Evolutionary conservation across 2,329 filamentous ascomycete genomes (phyloP).

Genomic region (Calonectria pauciramosa): DNA sequence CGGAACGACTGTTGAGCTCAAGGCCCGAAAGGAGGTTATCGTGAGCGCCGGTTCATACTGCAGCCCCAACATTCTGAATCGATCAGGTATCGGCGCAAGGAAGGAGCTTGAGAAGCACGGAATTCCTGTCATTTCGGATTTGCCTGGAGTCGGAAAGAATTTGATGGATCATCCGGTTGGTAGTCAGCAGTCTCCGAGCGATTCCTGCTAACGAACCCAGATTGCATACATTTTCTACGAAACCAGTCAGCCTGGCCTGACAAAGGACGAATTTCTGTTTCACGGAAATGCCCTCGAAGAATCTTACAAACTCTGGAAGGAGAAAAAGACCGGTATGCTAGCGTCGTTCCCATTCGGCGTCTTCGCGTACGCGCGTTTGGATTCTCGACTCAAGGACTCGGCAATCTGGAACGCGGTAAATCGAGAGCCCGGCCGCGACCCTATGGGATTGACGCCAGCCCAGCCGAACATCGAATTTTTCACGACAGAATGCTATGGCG

Average conservation of each 20-base stretch:
- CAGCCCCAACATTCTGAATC: conserved; percentile 64
- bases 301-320: conserved; percentile 68
- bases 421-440: conserved; percentile 66
- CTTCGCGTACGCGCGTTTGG: conserved; percentile 73
- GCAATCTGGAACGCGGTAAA: conserved; percentile 66
- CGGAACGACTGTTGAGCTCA: conserved; percentile 55
- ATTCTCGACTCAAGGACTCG: conserved; percentile 68
- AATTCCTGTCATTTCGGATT: conserved; percentile 57
- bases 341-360: conserved; percentile 74
- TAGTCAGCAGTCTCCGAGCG: neutral
- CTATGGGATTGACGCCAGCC: conserved; percentile 69
- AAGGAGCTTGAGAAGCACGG: conserved; percentile 56
- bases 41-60: conserved; percentile 64
- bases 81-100: conserved; percentile 64
- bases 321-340: conserved; percentile 69
- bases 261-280: conserved; percentile 67
- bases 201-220: conserved; percentile 40
- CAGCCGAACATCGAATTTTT: conserved; percentile 76
- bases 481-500: conserved; percentile 72
- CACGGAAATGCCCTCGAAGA: conserved; percentile 65
- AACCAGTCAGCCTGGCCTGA: conserved; percentile 63
- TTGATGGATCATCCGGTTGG: conserved; percentile 58
- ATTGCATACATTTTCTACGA: conserved; percentile 74
- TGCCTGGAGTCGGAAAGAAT: conserved; percentile 65
- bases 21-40: conserved; percentile 54